Base-by-base conservation (phyloP, 192 early-diverging fungal genomes). In the Coemansia sp. region DNA sequence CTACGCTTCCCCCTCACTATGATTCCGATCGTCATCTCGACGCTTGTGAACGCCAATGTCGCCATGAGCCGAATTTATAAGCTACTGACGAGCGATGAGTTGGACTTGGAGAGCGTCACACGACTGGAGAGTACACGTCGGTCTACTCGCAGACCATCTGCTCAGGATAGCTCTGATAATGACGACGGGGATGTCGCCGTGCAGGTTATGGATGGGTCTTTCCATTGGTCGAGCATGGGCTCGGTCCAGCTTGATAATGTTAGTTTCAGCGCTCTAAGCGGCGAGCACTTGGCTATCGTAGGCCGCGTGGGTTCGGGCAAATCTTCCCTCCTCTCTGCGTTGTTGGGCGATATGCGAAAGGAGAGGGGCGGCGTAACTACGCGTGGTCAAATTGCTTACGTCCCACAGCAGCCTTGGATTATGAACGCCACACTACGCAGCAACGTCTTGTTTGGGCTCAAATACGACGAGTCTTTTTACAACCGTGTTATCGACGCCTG, bases 381-480 rank as follows among this genome's bases (percentile, higher is more conserved):
- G 13, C 83, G 87, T 31, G 94, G 94, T 1, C 69, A 72, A 4
- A 72, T 89, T 21, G 87, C 89, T 7, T 91, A 87, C 46, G 85
- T 84, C 3, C 69, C 84, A 4, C 85, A 91, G 65, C 83, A 87
- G 68, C 88, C 98, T 2, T 99, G 96, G 96, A 93, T 99, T 36
- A 92, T 95, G 89, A 99, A 99, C 70, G 89, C 89, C 36, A 94
- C 93, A 17, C 67, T 99, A 41, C 86, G 93, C 51, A 93, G 98
- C 59, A 99, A 99, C 74, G 91, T 99, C 75, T 46, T 93, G 29
- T 96, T 98, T 87, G 96, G 95, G 3, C 84, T 86, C 50, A 84
- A 85, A 11, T 95, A 83, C 70, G 89, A 95, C 39, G 80, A 86
- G 19, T 74, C 75, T 3, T 93, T 92, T 48, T 98, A 96, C 72